These are phyloP conservation scores for Apostasia shenzhenica DNA, from an alignment of 106 monocot species.

Conservation along the genomic window DNA sequence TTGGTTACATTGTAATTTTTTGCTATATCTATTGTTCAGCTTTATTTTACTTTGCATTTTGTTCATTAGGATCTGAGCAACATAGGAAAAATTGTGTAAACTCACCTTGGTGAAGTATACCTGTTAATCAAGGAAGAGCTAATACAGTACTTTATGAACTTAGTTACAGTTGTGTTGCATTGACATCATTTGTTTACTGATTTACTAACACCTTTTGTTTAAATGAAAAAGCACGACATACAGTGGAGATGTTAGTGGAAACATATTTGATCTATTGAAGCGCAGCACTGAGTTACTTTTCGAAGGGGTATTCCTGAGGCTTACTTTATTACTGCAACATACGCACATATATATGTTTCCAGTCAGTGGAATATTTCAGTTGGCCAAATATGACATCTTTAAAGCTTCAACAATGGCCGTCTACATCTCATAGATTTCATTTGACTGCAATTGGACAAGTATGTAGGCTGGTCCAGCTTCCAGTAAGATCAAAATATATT, in stretches of 20 bases:
- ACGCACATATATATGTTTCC: not conserved
- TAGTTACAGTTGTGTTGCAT: too few relatives aligned
- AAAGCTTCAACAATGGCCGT: not conserved
- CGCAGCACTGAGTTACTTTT: not conserved
- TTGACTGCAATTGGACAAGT: not conserved
- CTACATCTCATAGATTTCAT: conserved; percentile 5
- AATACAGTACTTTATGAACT: too few relatives aligned
- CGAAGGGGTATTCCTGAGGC: not conserved
- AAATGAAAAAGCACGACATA: not conserved
- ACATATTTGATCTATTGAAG: too few relatives aligned
- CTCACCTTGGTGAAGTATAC: too few relatives aligned
- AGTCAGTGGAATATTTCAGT: not conserved
- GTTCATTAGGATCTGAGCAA: too few relatives aligned
- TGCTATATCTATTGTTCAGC: too few relatives aligned
- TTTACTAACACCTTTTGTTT: not conserved
- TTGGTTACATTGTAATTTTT: too few relatives aligned
- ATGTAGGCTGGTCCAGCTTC: conserved; percentile 8
- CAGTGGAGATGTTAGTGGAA: too few relatives aligned
- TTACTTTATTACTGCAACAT: not conserved
- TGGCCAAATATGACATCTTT: not conserved
- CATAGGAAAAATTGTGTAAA: too few relatives aligned
- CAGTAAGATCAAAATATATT: conserved; percentile 5
- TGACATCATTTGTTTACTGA: not conserved
- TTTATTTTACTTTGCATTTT: too few relatives aligned
- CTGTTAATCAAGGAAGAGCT: too few relatives aligned